Conservation (phyloP, 2,329 filamentous ascomycete species). For the Stemphylium beticola region DNA sequence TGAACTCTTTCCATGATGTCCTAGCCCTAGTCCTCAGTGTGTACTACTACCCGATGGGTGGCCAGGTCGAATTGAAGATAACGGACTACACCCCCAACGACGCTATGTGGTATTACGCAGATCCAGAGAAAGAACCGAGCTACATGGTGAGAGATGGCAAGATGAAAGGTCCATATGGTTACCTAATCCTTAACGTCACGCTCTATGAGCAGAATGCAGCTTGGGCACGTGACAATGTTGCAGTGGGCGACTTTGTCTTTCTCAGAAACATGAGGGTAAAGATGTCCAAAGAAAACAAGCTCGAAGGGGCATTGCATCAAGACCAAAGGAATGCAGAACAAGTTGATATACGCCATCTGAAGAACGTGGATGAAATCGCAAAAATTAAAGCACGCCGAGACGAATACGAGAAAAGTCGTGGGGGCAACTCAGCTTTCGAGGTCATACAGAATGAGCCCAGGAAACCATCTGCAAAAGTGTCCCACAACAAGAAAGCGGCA, state of each 20-base stretch:
- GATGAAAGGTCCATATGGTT: slow-evolving; percentile 80
- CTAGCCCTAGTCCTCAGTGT: slow-evolving; percentile 73
- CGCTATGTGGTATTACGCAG: slow-evolving; percentile 63
- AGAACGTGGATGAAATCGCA: slow-evolving; percentile 12
- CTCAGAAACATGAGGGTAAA: slow-evolving; percentile 78
- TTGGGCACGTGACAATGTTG: slow-evolving; percentile 63
- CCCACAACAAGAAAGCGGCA: slow-evolving; percentile 46
- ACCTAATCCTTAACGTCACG: slow-evolving; percentile 72
- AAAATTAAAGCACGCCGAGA: slow-evolving; percentile 62
- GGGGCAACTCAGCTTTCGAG: slow-evolving; percentile 20
- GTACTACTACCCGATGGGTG: slow-evolving; percentile 49
- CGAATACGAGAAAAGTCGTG: slow-evolving; percentile 60
- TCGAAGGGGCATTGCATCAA: slow-evolving; percentile 75
- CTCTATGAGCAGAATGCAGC: slow-evolving; percentile 72
- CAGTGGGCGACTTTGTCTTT: slow-evolving; percentile 66
- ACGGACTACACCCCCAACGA: slow-evolving; percentile 57
- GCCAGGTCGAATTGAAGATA: slow-evolving; percentile 35
- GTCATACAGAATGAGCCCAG: slow-evolving; percentile 23
- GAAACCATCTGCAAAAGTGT: slow-evolving; percentile 25
- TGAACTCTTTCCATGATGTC: slow-evolving; percentile 68
- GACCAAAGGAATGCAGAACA: slow-evolving; percentile 62
- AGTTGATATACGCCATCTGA: slow-evolving; percentile 60
- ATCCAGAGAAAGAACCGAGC: slow-evolving; percentile 39
- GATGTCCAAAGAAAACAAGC: slow-evolving; percentile 54
- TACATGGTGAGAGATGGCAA: slow-evolving; percentile 38